Base-by-base conservation (phyloP, 1,139 yeast genomes). In the Candida tropicalis region DNA sequence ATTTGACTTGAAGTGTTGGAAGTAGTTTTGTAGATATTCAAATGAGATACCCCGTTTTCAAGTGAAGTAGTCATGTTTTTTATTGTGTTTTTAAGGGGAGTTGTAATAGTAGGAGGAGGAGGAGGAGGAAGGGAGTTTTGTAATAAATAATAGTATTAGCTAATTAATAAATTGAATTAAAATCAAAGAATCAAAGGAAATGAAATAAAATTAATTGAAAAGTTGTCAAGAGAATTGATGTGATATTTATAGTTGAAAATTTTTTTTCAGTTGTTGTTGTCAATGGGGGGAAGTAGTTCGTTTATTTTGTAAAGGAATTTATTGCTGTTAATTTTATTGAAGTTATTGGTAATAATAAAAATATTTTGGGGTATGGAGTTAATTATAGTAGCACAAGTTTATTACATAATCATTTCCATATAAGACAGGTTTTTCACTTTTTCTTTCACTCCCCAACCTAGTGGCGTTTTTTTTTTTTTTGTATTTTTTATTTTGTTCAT, bases 1-100 rank as follows among this genome's bases (percentile, higher is more conserved):
- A 62, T 58, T 25, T 66, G 62, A 20, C 73, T 67, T 17, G 71
- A 64, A 10, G 67, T 51, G 46, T 67, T 65, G 38, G 73, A 67
- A 10, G 33, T 35, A 4, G 40, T 40, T 38, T 42, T 47, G 24
- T 50, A 40, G 5, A 50, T 40, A 27, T 45, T 39, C 36, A 51
- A 49, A 35, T 42, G 33, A 12, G 46, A 36, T 24, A 50, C 44
- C 11, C 47, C 51, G 36, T 46, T 39, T 36, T 50, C 52, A 40
- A 48, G 12, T 22, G 39, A 25, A 24, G 36, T 25, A 42, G 40
- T 42, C 45, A 42, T 42, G 11, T 9, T 35, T 16, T 31, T 16
- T 16, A 12, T 5, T 28, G 16, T n/a, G 5, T 15, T 28, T n/a
- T 28, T 31, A n/a, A 16, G 11, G n/a, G 3, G 23, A 17, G n/a